Percentiles rank a stretch among this genome's conserved stretches.
These are phyloP conservation scores for Diphasiastrum complanatum DNA, from an alignment of 83 land plant genomes.

Conservation along the genomic window DNA sequence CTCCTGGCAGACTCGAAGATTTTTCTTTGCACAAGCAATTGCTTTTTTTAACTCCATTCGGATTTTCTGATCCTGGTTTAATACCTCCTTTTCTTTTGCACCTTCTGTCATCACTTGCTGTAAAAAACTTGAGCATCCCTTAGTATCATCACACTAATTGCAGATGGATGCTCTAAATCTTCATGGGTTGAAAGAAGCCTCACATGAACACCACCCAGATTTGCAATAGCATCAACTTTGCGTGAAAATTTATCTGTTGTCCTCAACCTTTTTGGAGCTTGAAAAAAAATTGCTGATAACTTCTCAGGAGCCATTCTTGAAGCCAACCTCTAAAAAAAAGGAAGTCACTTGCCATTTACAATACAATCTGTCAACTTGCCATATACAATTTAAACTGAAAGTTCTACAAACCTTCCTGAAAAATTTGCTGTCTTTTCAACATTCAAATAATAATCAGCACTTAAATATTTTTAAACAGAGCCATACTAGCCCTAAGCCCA, in stretches of 20 bases:
- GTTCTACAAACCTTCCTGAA: no score
- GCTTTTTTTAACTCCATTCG: slow-evolving; percentile 62
- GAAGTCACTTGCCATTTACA: no score
- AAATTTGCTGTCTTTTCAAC: no score
- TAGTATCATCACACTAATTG: not conserved
- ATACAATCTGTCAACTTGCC: no score
- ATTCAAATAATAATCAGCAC: no score
- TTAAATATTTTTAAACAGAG: no score
- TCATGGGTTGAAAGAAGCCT: not conserved
- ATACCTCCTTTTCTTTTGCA: not conserved
- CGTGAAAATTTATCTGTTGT: not conserved
- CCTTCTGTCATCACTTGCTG: not conserved
- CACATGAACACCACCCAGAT: not conserved
- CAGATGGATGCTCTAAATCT: no score
- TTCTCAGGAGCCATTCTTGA: slow-evolving; percentile 15
- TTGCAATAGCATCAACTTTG: not conserved
- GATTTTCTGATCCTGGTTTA: slow-evolving; percentile 38
- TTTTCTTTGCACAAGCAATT: slow-evolving; percentile 49
- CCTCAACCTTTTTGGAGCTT: slow-evolving; percentile 26
- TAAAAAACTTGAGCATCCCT: not conserved
- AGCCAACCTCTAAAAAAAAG: no score
- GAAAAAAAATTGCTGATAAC: slow-evolving; percentile 21
- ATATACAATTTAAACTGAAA: no score
- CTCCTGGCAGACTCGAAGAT: slow-evolving; percentile 47
- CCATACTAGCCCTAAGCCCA: no score